Evolutionary conservation across 441 rosid genomes (phyloP).

Genomic region (Iberis amara): DNA sequence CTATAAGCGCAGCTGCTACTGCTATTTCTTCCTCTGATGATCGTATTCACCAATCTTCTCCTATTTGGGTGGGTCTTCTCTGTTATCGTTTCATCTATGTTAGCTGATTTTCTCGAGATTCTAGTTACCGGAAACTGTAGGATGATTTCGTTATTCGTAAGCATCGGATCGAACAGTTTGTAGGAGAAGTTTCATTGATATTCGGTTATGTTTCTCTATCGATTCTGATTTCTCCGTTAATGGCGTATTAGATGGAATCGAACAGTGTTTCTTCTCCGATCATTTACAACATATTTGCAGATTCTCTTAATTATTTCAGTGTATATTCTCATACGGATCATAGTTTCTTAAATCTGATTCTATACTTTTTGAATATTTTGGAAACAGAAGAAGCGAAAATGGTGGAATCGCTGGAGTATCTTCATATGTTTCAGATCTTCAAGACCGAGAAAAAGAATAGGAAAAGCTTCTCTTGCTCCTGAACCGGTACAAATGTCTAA

Average conservation of each 20-base stretch:
- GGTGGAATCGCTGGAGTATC: slow-evolving; percentile 60
- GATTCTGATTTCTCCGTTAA: not conserved
- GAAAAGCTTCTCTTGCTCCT: slow-evolving; percentile 56
- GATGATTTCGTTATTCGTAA: not conserved
- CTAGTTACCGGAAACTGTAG: not conserved
- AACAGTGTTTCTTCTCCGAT: slow-evolving; percentile 16
- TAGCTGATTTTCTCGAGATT: not conserved
- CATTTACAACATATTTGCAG: too few relatives aligned
- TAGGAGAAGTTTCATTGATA: not conserved
- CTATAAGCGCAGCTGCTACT: slow-evolving; percentile 78
- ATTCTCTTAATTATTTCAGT: too few relatives aligned
- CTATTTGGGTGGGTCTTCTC: slow-evolving; percentile 22
- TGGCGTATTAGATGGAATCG: slow-evolving; percentile 19
- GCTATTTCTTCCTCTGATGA: slow-evolving; percentile 70
- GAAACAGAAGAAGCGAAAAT: slow-evolving; percentile 56
- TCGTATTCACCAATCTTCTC: slow-evolving; percentile 58
- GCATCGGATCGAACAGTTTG: slow-evolving; percentile 25
- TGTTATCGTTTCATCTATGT: not conserved
- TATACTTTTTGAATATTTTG: not conserved
- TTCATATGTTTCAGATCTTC: slow-evolving; percentile 74
- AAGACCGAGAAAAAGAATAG: slow-evolving; percentile 55
- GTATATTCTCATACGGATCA: not conserved
- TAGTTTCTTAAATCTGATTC: not conserved
- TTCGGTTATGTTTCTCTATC: not conserved
- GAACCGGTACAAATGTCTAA: slow-evolving; percentile 34